These are phyloP conservation scores for Pseudozyma hubeiensis DNA, from an alignment of 1,284 basidiomycete species.

Conservation along the genomic window DNA sequence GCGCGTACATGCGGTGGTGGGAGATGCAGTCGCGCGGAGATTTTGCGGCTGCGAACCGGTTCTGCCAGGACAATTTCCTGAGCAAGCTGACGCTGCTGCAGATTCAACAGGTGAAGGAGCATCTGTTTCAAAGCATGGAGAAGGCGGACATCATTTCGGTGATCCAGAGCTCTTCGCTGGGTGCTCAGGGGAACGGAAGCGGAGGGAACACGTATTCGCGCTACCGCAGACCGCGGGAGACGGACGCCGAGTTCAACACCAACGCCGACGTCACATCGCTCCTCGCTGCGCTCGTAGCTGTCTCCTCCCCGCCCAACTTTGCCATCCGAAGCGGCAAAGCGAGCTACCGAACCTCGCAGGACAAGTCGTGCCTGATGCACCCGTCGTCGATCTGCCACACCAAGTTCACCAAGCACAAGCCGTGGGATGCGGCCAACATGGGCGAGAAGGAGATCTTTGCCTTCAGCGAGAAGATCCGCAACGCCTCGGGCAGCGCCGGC, in stretches of 20 bases:
- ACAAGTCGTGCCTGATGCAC: conserved; percentile 88
- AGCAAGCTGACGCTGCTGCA: conserved; percentile 83
- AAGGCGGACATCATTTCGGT: conserved; percentile 72
- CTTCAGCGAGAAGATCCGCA: conserved; percentile 86
- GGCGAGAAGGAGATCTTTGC: conserved; percentile 81
- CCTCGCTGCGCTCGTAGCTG: conserved; percentile 85
- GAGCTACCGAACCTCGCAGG: conserved; percentile 81
- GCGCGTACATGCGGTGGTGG: conserved; percentile 84
- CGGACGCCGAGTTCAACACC: conserved; percentile 71
- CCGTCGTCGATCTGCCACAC: conserved; percentile 87
- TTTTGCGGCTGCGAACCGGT: conserved; percentile 75
- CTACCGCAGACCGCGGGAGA: conserved; percentile 50
- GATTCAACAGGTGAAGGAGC: conserved; percentile 86
- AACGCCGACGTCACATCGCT: conserved; percentile 83
- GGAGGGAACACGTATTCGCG: conserved; percentile 23
- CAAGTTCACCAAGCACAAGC: conserved; percentile 73
- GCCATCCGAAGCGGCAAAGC: conserved; percentile 83
- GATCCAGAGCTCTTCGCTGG: conserved; percentile 42
- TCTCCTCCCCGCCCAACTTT: conserved; percentile 92
- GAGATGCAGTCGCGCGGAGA: conserved; percentile 56
- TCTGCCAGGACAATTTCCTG: conserved; percentile 88
- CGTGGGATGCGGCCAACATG: conserved; percentile 70
- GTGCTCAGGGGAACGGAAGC: conserved; percentile 9
- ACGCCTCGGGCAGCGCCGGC: conserved; percentile 73
- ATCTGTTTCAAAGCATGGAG: conserved; percentile 82